Evolutionary conservation across 2,329 filamentous ascomycete species (phyloP), one percentile per base, ranked within the genome.

Genomic region (Botrytis porri): DNA sequence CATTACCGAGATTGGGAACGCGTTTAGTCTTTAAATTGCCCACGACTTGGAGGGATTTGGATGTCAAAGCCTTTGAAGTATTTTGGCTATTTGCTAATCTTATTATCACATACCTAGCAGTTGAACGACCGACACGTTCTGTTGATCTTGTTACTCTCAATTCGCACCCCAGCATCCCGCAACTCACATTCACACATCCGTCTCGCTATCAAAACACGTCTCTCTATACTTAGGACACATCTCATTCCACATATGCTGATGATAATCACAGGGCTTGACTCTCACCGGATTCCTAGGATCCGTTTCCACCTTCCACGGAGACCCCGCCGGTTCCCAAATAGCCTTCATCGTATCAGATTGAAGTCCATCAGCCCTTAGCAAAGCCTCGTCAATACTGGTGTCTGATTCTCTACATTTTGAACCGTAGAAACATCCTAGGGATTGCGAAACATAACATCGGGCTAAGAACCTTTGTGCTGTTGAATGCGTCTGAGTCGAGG

Each of bases 1-100:
- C 1, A 18, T 57, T 1, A 32, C 0, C 9, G n/a, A 57, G 3
- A 57, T 37, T 48, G 12, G 3, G 29, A 2, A 16, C 16, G 4
- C 16, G 22, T 4, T 35, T 35, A 8, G 9, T 12, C 25, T 45
- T 5, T 18, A 22, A 45, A 45, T 22, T 39, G 0, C 16, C 12
- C 1, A 8, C 4, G 29, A 1, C 18, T 0, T 2, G 14, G 18
- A 29, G 14, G 0, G 25, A 57, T 0, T 29, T n/a, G 14, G 6
- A 9, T 18, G n/a, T n/a, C 14, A 29, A 57, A 57, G 51, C 51
- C 3, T 57, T 18, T 6, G 14, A 29, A 32, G 3, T 20, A 20
- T 20, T n/a, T 29, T 29, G 18, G n/a, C n/a, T 12, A 0, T 25
- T 62, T 39, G 6, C 6, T 39, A 5, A 16, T n/a, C 5, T 1